Percentiles rank a stretch among this genome's conserved stretches.
phyloP scores from a whole-genome alignment of 2,329 filamentous ascomycete genomes.

The Achaetomium macrosporum region DNA sequence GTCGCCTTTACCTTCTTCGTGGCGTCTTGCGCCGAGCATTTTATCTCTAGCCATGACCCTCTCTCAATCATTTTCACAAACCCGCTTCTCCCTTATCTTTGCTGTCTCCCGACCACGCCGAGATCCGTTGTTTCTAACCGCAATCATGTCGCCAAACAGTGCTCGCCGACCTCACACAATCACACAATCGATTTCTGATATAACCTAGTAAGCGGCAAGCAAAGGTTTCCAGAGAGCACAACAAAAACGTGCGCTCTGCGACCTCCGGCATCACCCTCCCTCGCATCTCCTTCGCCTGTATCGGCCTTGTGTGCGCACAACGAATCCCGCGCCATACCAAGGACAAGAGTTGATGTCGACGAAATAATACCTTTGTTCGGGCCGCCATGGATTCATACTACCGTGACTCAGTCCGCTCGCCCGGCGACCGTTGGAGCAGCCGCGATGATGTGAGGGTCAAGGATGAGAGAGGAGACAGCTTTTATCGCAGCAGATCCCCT shows the following conservation, averaged over 20 bases:
- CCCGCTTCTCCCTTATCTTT: slow-evolving; percentile 21
- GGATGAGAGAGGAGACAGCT: slow-evolving; percentile 51
- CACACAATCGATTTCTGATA: slow-evolving; percentile 20
- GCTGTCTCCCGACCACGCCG: slow-evolving; percentile 22
- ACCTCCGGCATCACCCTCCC: neutral
- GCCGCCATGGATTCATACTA: slow-evolving; percentile 49
- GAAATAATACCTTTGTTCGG: neutral
- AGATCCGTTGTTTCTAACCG: slow-evolving; percentile 50
- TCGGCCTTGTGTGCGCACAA: neutral
- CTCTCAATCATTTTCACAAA: slow-evolving; percentile 13
- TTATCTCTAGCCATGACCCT: slow-evolving; percentile 10
- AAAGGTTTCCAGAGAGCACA: slow-evolving; percentile 2
- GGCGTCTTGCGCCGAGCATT: slow-evolving; percentile 21
- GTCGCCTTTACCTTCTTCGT: slow-evolving; percentile 15
- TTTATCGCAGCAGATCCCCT: slow-evolving; percentile 63
- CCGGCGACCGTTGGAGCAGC: slow-evolving; percentile 46
- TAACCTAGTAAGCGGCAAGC: slow-evolving; percentile 27
- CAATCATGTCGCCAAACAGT: slow-evolving; percentile 47
- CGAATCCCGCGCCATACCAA: neutral
- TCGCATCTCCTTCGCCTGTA: neutral
- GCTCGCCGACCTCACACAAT: slow-evolving; percentile 34
- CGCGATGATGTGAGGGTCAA: slow-evolving; percentile 49
- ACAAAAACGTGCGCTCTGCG: neutral
- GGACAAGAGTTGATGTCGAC: neutral
- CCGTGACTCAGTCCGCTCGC: slow-evolving; percentile 50